Base-by-base conservation (phyloP, 1,284 basidiomycete species). In the Porodaedalea pini region DNA sequence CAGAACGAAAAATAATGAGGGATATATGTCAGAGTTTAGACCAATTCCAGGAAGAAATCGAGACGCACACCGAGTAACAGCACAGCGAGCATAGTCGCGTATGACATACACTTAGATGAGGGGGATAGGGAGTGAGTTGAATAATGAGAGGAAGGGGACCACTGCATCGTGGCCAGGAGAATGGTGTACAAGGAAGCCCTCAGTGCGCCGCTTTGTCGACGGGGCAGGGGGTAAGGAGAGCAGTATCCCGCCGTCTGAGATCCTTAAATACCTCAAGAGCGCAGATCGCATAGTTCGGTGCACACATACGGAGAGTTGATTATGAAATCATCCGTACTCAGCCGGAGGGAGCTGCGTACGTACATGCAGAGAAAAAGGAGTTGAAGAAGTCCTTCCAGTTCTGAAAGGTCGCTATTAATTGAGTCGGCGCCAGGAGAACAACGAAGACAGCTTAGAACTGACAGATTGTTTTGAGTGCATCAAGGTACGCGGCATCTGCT, bases 111-210 rank as follows among this genome's bases (percentile, higher is more conserved):
- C 21, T 11, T 41, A 8, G 7, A 23, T 25, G 19, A 10, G 36
- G 32, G 21, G n/a, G 17, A 48, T 6, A 29, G 17, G n/a, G 34
- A 39, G 5, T 27, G 54, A 39, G 19, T 27, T 27, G 17, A 43
- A 34, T 25, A 56, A 54, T n/a, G 51, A 54, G 51, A 43, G 55
- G 45, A 39, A 43, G 49, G 48, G 47, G 23, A 50, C 55, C 55
- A 44, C 48, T 21, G 39, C 47, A 43, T 34, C 23, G 37, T 43
- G 39, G 55, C 23, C 8, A 34, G 37, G 25, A 47, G 31, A 44
- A 10, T 34, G 31, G 11, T 17, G 41, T 44, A 32, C 44, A 36
- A 29, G 15, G 17, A 15, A 51, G 25, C 27, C 23, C 37, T 37
- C 31, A n/a, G 51, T 54, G 23, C 29, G 25, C 41, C 29, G 27